Percentiles rank a stretch among this genome's conserved stretches.
These are phyloP conservation scores for Pharnaceum exiguum DNA, from an alignment of 148 eudicot species.

Conservation along the genomic window DNA sequence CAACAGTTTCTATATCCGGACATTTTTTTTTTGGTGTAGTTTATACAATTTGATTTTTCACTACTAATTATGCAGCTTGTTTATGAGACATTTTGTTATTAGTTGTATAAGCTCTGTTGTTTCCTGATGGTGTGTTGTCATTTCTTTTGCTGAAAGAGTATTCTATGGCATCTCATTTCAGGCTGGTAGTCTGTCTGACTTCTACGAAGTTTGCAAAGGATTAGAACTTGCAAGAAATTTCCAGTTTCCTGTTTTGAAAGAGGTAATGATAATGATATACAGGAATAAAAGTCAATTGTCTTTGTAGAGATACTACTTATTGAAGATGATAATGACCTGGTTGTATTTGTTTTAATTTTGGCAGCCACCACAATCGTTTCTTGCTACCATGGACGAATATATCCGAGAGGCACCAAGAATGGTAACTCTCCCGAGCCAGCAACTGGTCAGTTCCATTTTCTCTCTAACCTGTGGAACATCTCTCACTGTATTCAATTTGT, in stretches of 20 bases:
- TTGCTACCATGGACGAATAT: slow-evolving; percentile 93
- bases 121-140: no score
- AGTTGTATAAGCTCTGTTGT: no score
- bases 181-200: slow-evolving; percentile 85
- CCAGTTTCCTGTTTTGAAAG: slow-evolving; percentile 90
- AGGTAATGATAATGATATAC: slow-evolving; percentile 41
- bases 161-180: slow-evolving; percentile 36
- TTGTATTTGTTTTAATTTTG: slow-evolving; percentile 5
- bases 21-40: no score
- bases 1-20: no score
- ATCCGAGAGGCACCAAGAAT: slow-evolving; percentile 91
- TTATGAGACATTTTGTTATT: no score
- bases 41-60: no score
- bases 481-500: background rate
- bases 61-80: no score
- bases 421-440: slow-evolving; percentile 62
- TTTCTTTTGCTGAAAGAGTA: no score
- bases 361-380: slow-evolving; percentile 63
- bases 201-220: slow-evolving; percentile 93
- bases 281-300: background rate
- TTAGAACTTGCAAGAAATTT: slow-evolving; percentile 95
- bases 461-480: background rate
- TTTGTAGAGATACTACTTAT: background rate
- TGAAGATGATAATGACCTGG: slow-evolving; percentile 11
- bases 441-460: slow-evolving; percentile 45